Conservation (phyloP, 78 protist genomes). For the Capsaspora owczarzaki region DNA sequence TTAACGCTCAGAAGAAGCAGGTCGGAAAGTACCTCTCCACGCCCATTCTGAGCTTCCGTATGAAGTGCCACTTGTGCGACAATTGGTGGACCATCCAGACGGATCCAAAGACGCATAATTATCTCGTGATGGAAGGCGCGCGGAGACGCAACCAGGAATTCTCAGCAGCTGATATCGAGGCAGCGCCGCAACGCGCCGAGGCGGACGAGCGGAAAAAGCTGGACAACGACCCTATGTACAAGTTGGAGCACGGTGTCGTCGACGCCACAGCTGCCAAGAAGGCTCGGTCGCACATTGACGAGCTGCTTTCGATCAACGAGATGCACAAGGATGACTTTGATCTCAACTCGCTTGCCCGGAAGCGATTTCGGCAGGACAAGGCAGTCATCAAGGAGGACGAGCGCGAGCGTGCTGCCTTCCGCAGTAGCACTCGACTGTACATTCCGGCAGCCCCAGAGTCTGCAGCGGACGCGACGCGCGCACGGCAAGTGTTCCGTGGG, state of each 20-base stretch:
- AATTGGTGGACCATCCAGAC: constrained; percentile 25
- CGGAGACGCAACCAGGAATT: background rate
- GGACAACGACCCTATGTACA: constrained; percentile 13
- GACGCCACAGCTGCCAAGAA: constrained; percentile 3
- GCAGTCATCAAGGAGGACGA: background rate
- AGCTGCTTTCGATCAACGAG: background rate
- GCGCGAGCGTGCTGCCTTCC: no score
- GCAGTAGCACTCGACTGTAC: no score
- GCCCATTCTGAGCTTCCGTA: constrained; percentile 18
- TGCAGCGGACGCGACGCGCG: no score
- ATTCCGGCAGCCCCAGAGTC: no score
- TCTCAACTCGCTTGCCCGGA: background rate
- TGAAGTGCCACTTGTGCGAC: constrained; percentile 37
- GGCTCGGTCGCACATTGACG: background rate
- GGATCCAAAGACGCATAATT: constrained; percentile 33
- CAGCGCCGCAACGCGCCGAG: background rate
- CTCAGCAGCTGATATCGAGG: background rate
- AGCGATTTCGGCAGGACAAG: background rate
- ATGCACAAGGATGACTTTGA: background rate
- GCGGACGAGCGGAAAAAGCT: constrained; percentile 1
- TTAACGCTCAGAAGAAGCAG: constrained; percentile 32
- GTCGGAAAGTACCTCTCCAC: constrained; percentile 42
- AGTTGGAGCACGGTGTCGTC: constrained; percentile 9
- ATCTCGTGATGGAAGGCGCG: constrained; percentile 3
- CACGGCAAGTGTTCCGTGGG: no score